A percentile compares a stretch with the other conserved stretches of the same genome.
phyloP scores from a whole-genome alignment of 768 basidiomycete genomes.

The Kwoniella heveanensis region DNA sequence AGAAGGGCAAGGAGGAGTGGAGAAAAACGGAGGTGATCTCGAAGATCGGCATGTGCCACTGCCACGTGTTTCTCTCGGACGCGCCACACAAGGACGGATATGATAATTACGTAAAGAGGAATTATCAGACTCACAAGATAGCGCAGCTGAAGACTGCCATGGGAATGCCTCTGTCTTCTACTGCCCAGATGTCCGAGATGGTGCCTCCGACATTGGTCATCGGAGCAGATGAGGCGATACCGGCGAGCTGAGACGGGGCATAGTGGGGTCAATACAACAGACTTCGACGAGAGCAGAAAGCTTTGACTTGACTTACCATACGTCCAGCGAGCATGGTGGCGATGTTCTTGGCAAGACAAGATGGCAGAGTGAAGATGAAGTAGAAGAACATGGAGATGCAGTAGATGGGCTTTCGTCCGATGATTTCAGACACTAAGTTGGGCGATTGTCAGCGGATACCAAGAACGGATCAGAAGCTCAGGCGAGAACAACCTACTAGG shows the following conservation, averaged over 20 bases:
- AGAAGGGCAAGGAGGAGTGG: too few relatives aligned
- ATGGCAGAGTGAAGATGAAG: slow-evolving; percentile 53
- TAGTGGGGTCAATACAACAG: too few relatives aligned
- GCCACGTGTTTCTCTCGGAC: too few relatives aligned
- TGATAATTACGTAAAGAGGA: too few relatives aligned
- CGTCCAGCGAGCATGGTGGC: slow-evolving; percentile 50
- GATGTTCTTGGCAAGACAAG: slow-evolving; percentile 45
- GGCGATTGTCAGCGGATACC: neutral
- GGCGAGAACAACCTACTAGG: slow-evolving; percentile 29
- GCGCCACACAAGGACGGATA: too few relatives aligned
- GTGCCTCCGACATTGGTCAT: slow-evolving; percentile 48
- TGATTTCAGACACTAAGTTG: slow-evolving; percentile 36
- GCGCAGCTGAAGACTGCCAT: slow-evolving; percentile 51
- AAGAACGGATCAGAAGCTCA: too few relatives aligned
- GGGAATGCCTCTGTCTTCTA: slow-evolving; percentile 48
- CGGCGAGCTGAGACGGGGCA: slow-evolving; percentile 43
- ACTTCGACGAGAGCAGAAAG: too few relatives aligned
- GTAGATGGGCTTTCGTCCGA: slow-evolving; percentile 48
- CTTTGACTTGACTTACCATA: slow-evolving; percentile 16
- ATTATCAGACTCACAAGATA: slow-evolving; percentile 41
- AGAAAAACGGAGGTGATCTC: too few relatives aligned
- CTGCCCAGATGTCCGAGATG: slow-evolving; percentile 48
- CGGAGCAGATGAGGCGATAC: slow-evolving; percentile 46
- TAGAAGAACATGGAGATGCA: slow-evolving; percentile 45
- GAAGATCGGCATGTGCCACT: too few relatives aligned